phyloP scores from a whole-genome alignment of 202 grass and related monocot species.

The Digitaria exilis region DNA sequence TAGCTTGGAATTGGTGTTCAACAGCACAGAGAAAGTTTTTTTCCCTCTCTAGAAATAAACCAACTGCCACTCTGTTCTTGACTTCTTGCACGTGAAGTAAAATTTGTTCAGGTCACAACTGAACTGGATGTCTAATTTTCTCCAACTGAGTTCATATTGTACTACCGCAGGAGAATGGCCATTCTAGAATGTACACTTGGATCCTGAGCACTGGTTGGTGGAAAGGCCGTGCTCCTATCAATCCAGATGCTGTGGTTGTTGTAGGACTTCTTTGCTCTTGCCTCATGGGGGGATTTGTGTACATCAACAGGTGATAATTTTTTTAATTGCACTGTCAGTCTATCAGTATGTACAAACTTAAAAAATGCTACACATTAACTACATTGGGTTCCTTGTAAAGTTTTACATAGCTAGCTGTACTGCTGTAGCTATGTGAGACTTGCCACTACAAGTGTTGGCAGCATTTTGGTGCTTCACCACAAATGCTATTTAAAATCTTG shows the following conservation, averaged over 20 bases:
- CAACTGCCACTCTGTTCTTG: neutral
- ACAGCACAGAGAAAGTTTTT: neutral
- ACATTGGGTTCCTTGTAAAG: neutral
- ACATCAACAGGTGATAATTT: constrained; percentile 78
- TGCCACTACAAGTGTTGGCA: neutral
- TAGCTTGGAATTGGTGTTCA: neutral
- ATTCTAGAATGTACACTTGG: constrained; percentile 82
- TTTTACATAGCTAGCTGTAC: neutral
- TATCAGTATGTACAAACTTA: neutral
- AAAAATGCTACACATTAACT: constrained; percentile 1
- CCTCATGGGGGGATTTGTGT: constrained; percentile 66
- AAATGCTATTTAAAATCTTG: neutral
- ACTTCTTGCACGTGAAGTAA: neutral
- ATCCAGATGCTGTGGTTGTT: constrained; percentile 73
- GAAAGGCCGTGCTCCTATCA: constrained; percentile 74
- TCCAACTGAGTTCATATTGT: neutral
- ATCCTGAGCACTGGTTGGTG: constrained; percentile 94
- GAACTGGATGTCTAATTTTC: neutral
- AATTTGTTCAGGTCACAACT: neutral
- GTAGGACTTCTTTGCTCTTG: constrained; percentile 70
- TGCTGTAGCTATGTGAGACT: neutral
- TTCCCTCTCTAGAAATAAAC: neutral
- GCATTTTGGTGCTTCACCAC: neutral
- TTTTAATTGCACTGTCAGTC: neutral
- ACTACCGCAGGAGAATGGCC: constrained; percentile 71